Base-by-base conservation (phyloP, 768 basidiomycete species). In the Boletus rufocinnamomeus region DNA sequence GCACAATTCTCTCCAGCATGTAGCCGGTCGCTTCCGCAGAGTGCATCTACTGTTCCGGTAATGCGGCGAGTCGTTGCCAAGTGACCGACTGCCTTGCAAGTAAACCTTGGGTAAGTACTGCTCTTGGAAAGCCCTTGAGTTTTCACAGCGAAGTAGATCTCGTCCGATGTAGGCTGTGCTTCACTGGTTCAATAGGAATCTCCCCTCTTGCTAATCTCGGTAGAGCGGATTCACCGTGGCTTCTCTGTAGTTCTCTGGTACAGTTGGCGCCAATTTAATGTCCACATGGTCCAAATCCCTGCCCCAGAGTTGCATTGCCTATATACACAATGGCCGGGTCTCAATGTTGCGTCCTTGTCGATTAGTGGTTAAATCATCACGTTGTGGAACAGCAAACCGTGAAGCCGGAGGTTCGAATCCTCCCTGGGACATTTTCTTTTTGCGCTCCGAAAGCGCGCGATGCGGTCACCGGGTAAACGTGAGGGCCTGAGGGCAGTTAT, bases 301-400 rank as follows among this genome's bases (percentile, higher is more conserved):
- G 13, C 32, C 32, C 17, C 37, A 16, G 14, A n/a, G 56, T 32
- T 17, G 16, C 2, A 8, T 35, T 34, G 19, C 2, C 6, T 25
- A 16, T 43, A 28, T 21, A 9, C 5, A 21, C 23, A 1, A 5
- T 13, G 27, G 27, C 7, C 10, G 2, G 2, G 2, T 1, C 0
- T 2, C 19, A 13, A 1, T 21, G 41, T 28, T 5, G 19, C 43
- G 75, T 76, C 74, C 75, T 69, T 72, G 73, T 76, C 74, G 75
- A 76, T 75, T 74, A 76, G 75, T 76, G 75, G 75, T 76, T 74
- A 76, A 73, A 76, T 76, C 75, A 72, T 75, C 72, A 73, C 72
- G 72, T 76, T 75, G 75, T 76, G 75, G 75, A 37, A 34, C 2
- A 38, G 59, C 64, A 66, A 65, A 63, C 75, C 71, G 76, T 72